Evolutionary conservation across 495 filamentous ascomycete genomes (phyloP).

Genomic region (Daldinia caldariorum): DNA sequence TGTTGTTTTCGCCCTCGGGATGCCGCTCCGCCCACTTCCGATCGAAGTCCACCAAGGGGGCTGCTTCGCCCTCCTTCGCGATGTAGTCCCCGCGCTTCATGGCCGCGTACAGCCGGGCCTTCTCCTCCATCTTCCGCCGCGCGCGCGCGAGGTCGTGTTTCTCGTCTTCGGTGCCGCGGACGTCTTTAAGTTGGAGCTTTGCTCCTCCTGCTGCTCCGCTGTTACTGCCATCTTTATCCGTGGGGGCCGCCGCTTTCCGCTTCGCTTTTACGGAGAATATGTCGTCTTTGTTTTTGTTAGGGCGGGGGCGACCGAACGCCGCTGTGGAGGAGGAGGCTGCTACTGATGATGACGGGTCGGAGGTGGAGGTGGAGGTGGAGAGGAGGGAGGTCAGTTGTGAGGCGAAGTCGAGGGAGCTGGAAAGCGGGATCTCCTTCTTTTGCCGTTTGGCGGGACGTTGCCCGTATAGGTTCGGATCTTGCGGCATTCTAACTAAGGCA

Average conservation of each 20-base stretch:
- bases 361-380: constrained; percentile 56
- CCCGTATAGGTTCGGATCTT: constrained; percentile 77
- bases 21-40: constrained; percentile 85
- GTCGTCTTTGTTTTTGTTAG: constrained; percentile 73
- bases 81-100: constrained; percentile 80
- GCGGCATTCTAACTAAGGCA: constrained; percentile 61
- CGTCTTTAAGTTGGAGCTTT: constrained; percentile 55
- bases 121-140: constrained; percentile 84
- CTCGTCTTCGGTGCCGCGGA: constrained; percentile 57
- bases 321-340: constrained; percentile 44
- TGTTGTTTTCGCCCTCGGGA: constrained; percentile 48
- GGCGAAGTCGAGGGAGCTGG: constrained; percentile 81
- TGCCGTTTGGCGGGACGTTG: constrained; percentile 70
- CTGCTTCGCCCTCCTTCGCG: constrained; percentile 63
- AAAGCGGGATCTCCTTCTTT: constrained; percentile 68
- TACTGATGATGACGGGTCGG: constrained; percentile 45
- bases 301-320: constrained; percentile 67
- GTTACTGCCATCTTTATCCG: constrained; percentile 34
- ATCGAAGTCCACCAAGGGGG: constrained; percentile 88
- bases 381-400: constrained; percentile 80
- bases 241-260: constrained; percentile 55
- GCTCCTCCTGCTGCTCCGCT: background rate
- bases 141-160: constrained; percentile 63
- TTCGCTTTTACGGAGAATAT: constrained; percentile 79
- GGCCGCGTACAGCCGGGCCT: constrained; percentile 81